Conservation (phyloP, 768 basidiomycete genomes). For the Dacryopinax primogenitus region DNA sequence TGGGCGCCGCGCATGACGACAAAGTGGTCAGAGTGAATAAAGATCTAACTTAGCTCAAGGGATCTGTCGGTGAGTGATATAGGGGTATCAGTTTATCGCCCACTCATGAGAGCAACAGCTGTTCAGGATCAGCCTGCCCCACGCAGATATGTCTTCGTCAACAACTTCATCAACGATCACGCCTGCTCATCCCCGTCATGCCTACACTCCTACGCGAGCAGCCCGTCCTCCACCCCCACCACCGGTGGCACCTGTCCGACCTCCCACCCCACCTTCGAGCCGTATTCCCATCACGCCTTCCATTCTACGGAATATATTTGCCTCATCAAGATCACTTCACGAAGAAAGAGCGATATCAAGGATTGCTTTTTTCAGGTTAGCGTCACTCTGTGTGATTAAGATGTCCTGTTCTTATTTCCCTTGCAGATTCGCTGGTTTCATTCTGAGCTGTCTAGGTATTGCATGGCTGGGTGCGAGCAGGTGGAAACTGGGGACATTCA, state of each 20-base stretch:
- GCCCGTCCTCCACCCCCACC: neutral
- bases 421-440: neutral
- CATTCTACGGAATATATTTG: neutral
- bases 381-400: neutral
- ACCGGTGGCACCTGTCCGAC: neutral
- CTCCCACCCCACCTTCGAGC: neutral
- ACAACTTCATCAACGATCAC: constrained; percentile 3
- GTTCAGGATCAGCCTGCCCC: neutral
- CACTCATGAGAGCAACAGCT: neutral
- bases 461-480: constrained; percentile 2
- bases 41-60: no score
- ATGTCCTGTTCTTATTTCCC: neutral
- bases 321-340: neutral
- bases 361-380: neutral
- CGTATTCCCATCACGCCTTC: neutral
- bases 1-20: no score
- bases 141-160: neutral
- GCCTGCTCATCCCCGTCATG: neutral
- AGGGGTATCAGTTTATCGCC: no score
- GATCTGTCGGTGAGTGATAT: no score
- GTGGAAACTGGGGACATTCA: neutral
- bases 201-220: neutral
- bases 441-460: constrained; percentile 6
- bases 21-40: no score
- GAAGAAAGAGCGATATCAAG: neutral